Conservation (phyloP, 768 basidiomycete genomes). For the Suillus brevipes region DNA sequence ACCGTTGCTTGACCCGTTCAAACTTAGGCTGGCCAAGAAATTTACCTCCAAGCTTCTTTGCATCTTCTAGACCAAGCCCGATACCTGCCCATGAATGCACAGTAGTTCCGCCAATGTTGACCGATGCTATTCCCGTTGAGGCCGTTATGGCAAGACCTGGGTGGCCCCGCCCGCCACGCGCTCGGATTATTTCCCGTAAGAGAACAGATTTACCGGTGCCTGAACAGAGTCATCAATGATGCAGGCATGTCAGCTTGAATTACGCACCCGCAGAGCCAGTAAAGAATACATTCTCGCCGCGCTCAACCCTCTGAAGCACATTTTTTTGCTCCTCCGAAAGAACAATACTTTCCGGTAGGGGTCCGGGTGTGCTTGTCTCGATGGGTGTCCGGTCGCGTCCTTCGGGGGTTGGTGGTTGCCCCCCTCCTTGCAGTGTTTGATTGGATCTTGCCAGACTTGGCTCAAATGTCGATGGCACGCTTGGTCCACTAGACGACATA, state of each 20-base stretch:
- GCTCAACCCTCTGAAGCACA: constrained; percentile 54
- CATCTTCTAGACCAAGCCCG: constrained; percentile 64
- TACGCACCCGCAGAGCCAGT: constrained; percentile 78
- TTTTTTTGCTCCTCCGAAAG: constrained; percentile 54
- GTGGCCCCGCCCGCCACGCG: constrained; percentile 38
- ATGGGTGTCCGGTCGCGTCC: constrained; percentile 1
- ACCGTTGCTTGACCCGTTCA: constrained; percentile 50
- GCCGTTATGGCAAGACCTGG: constrained; percentile 71
- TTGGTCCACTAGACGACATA: not conserved
- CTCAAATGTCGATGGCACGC: not conserved
- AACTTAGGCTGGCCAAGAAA: constrained; percentile 44
- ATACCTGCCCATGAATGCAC: constrained; percentile 85
- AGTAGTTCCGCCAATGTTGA: constrained; percentile 81
- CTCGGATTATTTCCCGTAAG: constrained; percentile 68
- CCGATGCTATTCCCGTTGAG: constrained; percentile 75
- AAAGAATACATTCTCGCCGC: constrained; percentile 74
- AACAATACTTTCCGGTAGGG: constrained; percentile 22
- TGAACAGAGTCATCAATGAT: constrained; percentile 22
- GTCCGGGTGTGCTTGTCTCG: not conserved
- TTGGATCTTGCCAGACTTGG: not conserved
- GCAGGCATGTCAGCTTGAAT: not conserved
- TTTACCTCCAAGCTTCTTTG: constrained; percentile 54
- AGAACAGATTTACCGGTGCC: constrained; percentile 86
- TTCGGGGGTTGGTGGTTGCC: not conserved
- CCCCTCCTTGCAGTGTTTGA: not conserved